Conservation (phyloP, 345 rosid genomes). For the Zanthoxylum bungeanum region DNA sequence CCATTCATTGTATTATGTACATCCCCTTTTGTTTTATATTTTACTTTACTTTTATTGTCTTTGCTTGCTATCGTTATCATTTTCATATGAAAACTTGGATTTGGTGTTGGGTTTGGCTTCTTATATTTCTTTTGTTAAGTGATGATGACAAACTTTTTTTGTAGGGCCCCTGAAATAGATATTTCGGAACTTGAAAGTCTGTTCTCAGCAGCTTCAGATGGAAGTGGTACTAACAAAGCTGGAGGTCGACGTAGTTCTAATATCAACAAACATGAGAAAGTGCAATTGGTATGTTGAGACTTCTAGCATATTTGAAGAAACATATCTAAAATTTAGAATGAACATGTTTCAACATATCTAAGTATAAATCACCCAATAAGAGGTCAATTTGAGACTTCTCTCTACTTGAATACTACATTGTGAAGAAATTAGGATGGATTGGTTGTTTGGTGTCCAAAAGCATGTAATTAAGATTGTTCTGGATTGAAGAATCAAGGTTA, state of each 20-base stretch:
- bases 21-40: background rate
- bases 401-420: no score
- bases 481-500: no score
- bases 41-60: no score
- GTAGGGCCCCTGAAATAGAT: conserved; percentile 98
- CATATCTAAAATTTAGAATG: no score
- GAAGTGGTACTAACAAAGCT: conserved; percentile 49
- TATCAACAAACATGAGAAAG: conserved; percentile 87
- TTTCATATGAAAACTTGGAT: background rate
- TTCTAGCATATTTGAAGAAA: no score
- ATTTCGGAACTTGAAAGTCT: conserved; percentile 93
- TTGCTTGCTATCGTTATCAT: background rate
- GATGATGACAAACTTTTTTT: conserved; percentile 20
- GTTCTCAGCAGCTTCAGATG: conserved; percentile 79
- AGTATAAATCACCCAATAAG: no score
- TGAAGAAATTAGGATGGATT: no score
- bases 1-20: background rate
- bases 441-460: no score
- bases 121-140: conserved; percentile 10
- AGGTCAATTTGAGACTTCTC: no score
- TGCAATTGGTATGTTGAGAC: conserved; percentile 94
- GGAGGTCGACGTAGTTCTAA: conserved; percentile 79
- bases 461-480: no score
- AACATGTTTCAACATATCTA: no score
- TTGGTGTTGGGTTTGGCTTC: background rate